phyloP scores from a whole-genome alignment of 2,329 filamentous ascomycete genomes.

The Cladosporium sp. region DNA sequence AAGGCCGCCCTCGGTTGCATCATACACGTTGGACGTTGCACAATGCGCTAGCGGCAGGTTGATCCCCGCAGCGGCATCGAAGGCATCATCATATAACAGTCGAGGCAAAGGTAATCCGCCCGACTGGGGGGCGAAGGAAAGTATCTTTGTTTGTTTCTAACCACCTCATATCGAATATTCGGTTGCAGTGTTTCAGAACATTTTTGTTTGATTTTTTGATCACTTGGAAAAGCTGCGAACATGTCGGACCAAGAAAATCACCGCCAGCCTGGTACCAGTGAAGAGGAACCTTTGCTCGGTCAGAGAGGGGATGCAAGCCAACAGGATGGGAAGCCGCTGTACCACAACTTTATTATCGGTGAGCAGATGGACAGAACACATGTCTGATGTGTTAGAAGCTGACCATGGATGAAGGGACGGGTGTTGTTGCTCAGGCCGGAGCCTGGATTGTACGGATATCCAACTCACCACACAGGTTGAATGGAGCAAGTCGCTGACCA shows the following conservation, averaged over 20 bases:
- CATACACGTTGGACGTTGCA: conserved; percentile 7
- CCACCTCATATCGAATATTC: neutral
- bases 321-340: conserved; percentile 57
- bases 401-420: conserved; percentile 60
- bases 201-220: neutral
- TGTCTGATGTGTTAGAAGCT: conserved; percentile 2
- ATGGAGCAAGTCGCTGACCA: conserved; percentile 3
- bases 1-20: neutral
- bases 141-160: neutral
- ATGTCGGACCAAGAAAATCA: conserved; percentile 52
- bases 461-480: neutral
- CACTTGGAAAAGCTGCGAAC: neutral
- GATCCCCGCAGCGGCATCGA: conserved; percentile 6
- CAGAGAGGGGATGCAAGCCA: conserved; percentile 70
- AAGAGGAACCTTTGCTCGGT: conserved; percentile 69
- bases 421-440: conserved; percentile 73
- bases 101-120: neutral
- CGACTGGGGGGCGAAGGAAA: neutral
- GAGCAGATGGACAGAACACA: conserved; percentile 25
- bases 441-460: conserved; percentile 57
- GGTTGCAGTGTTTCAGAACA: neutral
- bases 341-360: conserved; percentile 73
- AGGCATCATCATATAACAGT: neutral
- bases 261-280: conserved; percentile 39
- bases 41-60: conserved; percentile 9